These are phyloP conservation scores for Atkinsonella texensis DNA, from an alignment of 2,329 filamentous ascomycete species.

Conservation along the genomic window DNA sequence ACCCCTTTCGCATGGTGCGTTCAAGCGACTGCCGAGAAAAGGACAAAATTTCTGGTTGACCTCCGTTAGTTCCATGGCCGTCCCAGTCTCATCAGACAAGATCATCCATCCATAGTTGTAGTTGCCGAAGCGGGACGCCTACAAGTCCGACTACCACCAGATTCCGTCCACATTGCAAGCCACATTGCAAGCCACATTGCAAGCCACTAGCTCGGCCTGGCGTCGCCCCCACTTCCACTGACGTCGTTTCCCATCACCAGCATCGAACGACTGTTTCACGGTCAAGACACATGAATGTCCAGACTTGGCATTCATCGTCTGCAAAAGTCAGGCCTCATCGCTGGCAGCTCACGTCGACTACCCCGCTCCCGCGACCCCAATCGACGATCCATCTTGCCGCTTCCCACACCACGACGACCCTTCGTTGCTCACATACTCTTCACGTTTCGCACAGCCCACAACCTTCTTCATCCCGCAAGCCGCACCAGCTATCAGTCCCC, in stretches of 20 bases:
- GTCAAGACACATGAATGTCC: neutral
- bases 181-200: no score
- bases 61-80: no score
- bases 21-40: no score
- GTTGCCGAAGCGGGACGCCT: no score
- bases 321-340: neutral
- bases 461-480: slow-evolving; percentile 10
- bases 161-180: neutral
- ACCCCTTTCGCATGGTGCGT: no score
- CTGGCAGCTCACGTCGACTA: neutral
- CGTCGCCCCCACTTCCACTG: slow-evolving; percentile 18
- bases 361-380: neutral
- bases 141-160: neutral
- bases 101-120: no score
- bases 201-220: slow-evolving; percentile 10
- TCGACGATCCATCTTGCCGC: neutral
- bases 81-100: no score
- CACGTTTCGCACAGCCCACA: neutral
- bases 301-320: neutral
- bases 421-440: neutral
- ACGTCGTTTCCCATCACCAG: neutral
- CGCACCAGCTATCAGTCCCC: neutral
- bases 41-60: no score
- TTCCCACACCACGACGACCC: neutral
- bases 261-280: neutral